These are phyloP conservation scores for Ormosia emarginata DNA, from an alignment of 306 rosid genomes.

Conservation along the genomic window DNA sequence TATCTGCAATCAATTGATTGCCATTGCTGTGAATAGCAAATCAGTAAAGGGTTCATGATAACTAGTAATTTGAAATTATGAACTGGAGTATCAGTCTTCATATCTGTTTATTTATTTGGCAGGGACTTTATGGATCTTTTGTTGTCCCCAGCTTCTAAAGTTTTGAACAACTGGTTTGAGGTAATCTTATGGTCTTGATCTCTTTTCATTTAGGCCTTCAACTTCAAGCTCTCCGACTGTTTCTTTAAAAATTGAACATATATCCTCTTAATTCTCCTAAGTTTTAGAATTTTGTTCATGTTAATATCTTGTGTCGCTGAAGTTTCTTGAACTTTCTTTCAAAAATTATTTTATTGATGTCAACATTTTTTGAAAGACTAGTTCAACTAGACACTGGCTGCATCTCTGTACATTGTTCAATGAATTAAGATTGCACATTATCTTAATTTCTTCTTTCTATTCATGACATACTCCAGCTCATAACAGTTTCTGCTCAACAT, in stretches of 20 bases:
- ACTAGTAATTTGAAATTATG: conserved; percentile 21
- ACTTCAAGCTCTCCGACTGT: neutral
- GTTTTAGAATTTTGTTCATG: neutral
- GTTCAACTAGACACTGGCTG: neutral
- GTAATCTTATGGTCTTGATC: conserved; percentile 38
- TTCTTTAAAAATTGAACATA: neutral
- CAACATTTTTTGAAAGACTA: neutral
- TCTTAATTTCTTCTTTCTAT: neutral
- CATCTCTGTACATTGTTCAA: neutral
- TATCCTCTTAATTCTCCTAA: neutral
- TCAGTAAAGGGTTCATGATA: neutral
- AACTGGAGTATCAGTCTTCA: neutral
- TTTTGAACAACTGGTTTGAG: conserved; percentile 96
- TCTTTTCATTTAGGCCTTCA: conserved; percentile 4
- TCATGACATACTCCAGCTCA: neutral
- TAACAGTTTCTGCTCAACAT: neutral
- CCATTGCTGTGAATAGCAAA: neutral
- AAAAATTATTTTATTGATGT: neutral
- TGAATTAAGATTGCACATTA: neutral
- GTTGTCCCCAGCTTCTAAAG: conserved; percentile 85
- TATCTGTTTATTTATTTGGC: conserved; percentile 34
- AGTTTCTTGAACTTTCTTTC: neutral
- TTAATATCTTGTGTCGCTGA: neutral
- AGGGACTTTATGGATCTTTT: conserved; percentile 89
- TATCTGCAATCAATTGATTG: conserved; percentile 6